A percentile compares a stretch with the other conserved stretches of the same genome.
Evolutionary conservation across 2,329 filamentous ascomycete genomes (phyloP).

Genomic region (Verticillium klebahnii): DNA sequence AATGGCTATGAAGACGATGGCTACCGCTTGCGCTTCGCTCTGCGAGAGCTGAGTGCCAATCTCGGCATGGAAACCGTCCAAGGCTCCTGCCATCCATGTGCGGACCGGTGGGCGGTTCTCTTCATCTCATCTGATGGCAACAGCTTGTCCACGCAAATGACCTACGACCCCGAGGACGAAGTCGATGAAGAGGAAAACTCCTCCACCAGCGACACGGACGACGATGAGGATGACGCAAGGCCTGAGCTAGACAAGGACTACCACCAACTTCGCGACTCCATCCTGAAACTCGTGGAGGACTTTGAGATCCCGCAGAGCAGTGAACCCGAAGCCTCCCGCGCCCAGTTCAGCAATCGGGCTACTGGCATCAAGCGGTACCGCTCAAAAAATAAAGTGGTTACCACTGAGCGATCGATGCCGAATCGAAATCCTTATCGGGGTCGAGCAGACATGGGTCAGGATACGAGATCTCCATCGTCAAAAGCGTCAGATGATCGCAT

Average conservation of each 20-base stretch:
- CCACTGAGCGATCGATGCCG: constrained; percentile 43
- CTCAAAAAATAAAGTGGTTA: constrained; percentile 55
- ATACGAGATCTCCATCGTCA: not conserved
- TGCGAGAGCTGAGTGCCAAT: constrained; percentile 66
- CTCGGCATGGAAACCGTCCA: constrained; percentile 61
- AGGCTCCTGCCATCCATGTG: constrained; percentile 71
- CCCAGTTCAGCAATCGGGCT: constrained; percentile 68
- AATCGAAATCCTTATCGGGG: constrained; percentile 56
- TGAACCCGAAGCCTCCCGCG: constrained; percentile 53
- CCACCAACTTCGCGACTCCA: constrained; percentile 74
- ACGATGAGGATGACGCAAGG: constrained; percentile 56
- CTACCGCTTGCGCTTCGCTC: constrained; percentile 59
- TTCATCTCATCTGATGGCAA: constrained; percentile 73
- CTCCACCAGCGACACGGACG: constrained; percentile 55
- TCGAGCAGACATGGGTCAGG: constrained; percentile 15
- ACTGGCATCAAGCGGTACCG: constrained; percentile 56
- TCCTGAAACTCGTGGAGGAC: constrained; percentile 75
- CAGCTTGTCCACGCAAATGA: constrained; percentile 65
- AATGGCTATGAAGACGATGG: constrained; percentile 60
- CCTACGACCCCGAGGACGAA: constrained; percentile 64
- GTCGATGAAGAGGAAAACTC: constrained; percentile 59
- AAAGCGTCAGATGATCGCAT: not conserved
- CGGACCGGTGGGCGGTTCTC: constrained; percentile 77
- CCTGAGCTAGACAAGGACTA: constrained; percentile 73
- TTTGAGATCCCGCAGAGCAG: constrained; percentile 71